phyloP scores from a whole-genome alignment of 2,329 filamentous ascomycete genomes.

The Xylariaceae sp. region DNA sequence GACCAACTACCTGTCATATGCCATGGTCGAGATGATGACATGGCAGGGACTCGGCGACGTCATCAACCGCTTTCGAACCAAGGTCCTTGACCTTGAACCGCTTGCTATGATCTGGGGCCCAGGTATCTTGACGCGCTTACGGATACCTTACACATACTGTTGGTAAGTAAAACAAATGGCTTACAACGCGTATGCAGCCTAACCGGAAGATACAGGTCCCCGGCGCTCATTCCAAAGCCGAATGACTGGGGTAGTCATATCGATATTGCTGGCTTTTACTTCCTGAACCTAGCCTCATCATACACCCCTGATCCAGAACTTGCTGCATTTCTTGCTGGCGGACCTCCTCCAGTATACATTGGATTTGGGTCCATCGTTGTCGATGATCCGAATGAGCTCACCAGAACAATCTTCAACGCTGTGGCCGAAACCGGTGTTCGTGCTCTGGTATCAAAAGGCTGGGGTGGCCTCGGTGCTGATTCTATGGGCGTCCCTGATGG shows the following conservation, averaged over 20 bases:
- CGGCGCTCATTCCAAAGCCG: slow-evolving; percentile 46
- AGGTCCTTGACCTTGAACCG: slow-evolving; percentile 63
- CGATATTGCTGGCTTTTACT: slow-evolving; percentile 50
- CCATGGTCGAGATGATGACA: slow-evolving; percentile 82
- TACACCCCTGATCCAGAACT: slow-evolving; percentile 32
- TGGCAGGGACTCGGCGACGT: slow-evolving; percentile 90
- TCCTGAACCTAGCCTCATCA: slow-evolving; percentile 40
- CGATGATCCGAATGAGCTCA: slow-evolving; percentile 43
- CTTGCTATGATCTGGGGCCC: slow-evolving; percentile 80
- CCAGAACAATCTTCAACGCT: slow-evolving; percentile 43
- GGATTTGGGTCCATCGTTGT: slow-evolving; percentile 54
- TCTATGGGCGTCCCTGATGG: slow-evolving; percentile 64
- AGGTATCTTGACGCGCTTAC: slow-evolving; percentile 67
- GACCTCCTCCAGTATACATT: slow-evolving; percentile 49
- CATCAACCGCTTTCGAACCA: slow-evolving; percentile 79
- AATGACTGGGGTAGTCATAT: slow-evolving; percentile 51
- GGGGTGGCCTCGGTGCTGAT: slow-evolving; percentile 77
- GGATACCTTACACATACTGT: slow-evolving; percentile 83
- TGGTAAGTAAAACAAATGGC: slow-evolving; percentile 49
- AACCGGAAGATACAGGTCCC: slow-evolving; percentile 27
- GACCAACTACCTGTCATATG: slow-evolving; percentile 76
- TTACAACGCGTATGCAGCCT: not conserved
- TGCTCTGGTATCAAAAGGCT: slow-evolving; percentile 79
- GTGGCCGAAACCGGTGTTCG: slow-evolving; percentile 50
- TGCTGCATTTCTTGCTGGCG: slow-evolving; percentile 40